Base-by-base conservation (phyloP, 768 basidiomycete genomes). In the Russula olivacea region DNA sequence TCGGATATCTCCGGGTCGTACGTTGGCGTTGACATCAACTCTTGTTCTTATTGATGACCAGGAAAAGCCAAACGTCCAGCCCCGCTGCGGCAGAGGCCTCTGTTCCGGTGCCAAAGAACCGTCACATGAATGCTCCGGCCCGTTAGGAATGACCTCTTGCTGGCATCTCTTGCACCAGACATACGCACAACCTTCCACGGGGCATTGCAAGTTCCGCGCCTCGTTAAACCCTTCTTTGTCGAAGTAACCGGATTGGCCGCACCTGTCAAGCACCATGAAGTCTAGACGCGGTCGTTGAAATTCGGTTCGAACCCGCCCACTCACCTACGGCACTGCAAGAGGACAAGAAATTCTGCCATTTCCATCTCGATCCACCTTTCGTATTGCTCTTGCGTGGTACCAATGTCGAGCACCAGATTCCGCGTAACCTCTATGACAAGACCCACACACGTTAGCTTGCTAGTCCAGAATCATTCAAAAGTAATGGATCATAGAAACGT, bases 321-420 rank as follows among this genome's bases (percentile, higher is more conserved):
- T 55, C 68, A 83, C 86, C 74, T 74, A 64, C 77, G 78, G 68
- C 86, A 87, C 58, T 79, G 77, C 40, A 79, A 69, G 55, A 77
- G 72, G 55, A 77, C 73, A 21, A 76, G 80, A 60, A 76, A 75
- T 19, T 72, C 72, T 1, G 75, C 70, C 53, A 83, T 72, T 61
- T 84, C 76, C 69, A 84, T 76, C 59, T 80, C 80, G 25, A 76
- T 71, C 69, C 76, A 79, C 5, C 73, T 70, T 45, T 71, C 73
- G 50, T 73, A 79, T 55, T 81, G 72, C 23, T 72, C 67, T 56
- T 80, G 72, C 5, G 74, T 72, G 21, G 85, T 69, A 7, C 82
- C 81, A 8, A 82, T 71, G 36, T 76, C 72, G 41, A 78, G 76
- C 2, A 83, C 70, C n/a, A 81, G 30, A 9, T 64, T 40, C 36